These are phyloP conservation scores for Cubamyces lactineus DNA, from an alignment of 768 basidiomycete genomes.

Conservation along the genomic window DNA sequence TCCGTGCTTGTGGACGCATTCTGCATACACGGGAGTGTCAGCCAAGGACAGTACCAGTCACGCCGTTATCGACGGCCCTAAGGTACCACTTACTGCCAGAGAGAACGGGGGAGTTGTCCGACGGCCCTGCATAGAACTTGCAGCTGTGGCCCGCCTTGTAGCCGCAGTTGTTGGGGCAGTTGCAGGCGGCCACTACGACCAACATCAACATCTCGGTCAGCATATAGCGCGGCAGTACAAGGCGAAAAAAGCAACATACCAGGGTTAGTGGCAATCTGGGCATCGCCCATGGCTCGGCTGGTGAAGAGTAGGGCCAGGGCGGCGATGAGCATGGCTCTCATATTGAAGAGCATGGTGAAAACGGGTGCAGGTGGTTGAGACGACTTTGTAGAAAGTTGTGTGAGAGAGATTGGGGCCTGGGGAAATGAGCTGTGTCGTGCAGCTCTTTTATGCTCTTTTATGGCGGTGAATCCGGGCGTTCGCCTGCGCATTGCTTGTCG, in stretches of 20 bases:
- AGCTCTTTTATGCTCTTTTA: not conserved
- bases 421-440: not conserved
- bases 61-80: too few relatives aligned
- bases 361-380: not conserved
- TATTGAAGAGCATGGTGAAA: not conserved
- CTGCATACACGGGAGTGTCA: too few relatives aligned
- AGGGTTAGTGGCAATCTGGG: constrained; percentile 1
- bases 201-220: not conserved
- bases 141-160: not conserved
- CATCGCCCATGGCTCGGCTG: not conserved
- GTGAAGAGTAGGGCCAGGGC: constrained; percentile 2
- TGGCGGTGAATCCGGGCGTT: not conserved
- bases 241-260: not conserved
- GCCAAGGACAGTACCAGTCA: too few relatives aligned
- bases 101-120: not conserved
- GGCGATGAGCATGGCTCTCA: not conserved
- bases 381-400: not conserved
- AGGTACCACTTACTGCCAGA: not conserved
- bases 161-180: constrained; percentile 9
- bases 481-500: too few relatives aligned
- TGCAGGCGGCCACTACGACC: not conserved
- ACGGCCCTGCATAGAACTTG: constrained; percentile 2
- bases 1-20: too few relatives aligned
- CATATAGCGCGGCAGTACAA: too few relatives aligned
- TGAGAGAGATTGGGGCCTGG: not conserved